Percentiles rank a stretch among this genome's conserved stretches.
These are phyloP conservation scores for Pisolithus tinctorius DNA, from an alignment of 768 basidiomycete species.

Conservation along the genomic window DNA sequence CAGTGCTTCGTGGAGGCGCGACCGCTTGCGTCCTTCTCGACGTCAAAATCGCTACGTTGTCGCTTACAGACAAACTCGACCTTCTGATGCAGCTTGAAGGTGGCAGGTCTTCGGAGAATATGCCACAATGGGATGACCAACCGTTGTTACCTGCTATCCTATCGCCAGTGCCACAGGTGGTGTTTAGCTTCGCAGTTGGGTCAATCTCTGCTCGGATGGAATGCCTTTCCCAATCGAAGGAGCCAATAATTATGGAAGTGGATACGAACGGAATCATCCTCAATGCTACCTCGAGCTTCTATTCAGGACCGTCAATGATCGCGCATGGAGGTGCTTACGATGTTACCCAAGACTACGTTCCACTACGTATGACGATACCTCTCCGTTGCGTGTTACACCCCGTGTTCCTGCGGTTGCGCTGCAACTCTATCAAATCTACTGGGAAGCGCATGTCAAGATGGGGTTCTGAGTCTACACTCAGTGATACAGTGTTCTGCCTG, in stretches of 20 bases:
- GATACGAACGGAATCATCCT: conserved; percentile 47
- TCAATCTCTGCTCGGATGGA: conserved; percentile 45
- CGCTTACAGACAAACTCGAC: conserved; percentile 50
- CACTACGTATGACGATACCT: conserved; percentile 39
- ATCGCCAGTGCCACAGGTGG: conserved; percentile 43
- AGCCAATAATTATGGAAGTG: conserved; percentile 49
- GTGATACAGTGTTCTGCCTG: conserved; percentile 51
- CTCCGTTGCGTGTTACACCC: conserved; percentile 42
- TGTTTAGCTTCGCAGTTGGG: conserved; percentile 43
- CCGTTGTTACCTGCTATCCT: conserved; percentile 25
- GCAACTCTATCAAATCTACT: conserved; percentile 21
- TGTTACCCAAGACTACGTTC: conserved; percentile 30
- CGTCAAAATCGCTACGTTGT: conserved; percentile 36
- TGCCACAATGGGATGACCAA: background rate
- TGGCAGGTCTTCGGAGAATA: conserved; percentile 14
- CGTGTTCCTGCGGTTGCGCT: conserved; percentile 46
- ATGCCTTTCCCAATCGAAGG: conserved; percentile 32
- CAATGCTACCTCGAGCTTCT: conserved; percentile 38
- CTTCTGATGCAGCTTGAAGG: conserved; percentile 35
- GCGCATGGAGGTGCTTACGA: conserved; percentile 8
- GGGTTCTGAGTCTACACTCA: conserved; percentile 32
- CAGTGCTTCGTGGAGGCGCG: conserved; percentile 37
- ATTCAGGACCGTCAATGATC: conserved; percentile 15
- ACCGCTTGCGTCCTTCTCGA: conserved; percentile 51
- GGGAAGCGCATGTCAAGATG: conserved; percentile 22